Conservation (phyloP, 768 basidiomycete genomes). For the Nidularia pulvinata region DNA sequence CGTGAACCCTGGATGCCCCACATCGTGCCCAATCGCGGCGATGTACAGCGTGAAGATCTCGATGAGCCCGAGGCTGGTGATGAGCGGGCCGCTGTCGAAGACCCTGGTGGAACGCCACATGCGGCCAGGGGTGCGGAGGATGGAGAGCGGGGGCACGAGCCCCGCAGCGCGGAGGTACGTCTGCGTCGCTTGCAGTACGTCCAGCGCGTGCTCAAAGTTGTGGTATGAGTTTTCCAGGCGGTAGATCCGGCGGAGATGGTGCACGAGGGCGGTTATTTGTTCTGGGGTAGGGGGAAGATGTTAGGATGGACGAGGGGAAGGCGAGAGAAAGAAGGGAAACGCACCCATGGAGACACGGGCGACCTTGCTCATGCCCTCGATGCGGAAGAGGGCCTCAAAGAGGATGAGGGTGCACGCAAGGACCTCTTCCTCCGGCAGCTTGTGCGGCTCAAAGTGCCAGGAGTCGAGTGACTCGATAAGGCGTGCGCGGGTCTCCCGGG, state of each 20-base stretch:
- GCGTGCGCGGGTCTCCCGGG: slow-evolving; percentile 48
- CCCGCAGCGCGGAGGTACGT: slow-evolving; percentile 79
- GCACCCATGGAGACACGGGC: slow-evolving; percentile 58
- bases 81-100: slow-evolving; percentile 33
- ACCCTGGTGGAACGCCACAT: slow-evolving; percentile 34
- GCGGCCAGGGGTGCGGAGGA: slow-evolving; percentile 53
- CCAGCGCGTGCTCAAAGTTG: slow-evolving; percentile 96
- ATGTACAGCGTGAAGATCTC: slow-evolving; percentile 88
- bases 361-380: slow-evolving; percentile 69
- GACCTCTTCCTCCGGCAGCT: slow-evolving; percentile 80
- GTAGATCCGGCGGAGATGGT: slow-evolving; percentile 91
- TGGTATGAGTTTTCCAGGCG: slow-evolving; percentile 93
- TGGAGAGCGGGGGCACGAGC: slow-evolving; percentile 76
- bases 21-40: slow-evolving; percentile 97
- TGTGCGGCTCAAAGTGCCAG: slow-evolving; percentile 93
- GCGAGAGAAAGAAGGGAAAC: slow-evolving; percentile 22
- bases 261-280: slow-evolving; percentile 76
- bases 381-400: slow-evolving; percentile 83
- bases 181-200: slow-evolving; percentile 94
- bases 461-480: slow-evolving; percentile 70
- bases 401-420: slow-evolving; percentile 80
- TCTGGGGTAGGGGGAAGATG: slow-evolving; percentile 37
- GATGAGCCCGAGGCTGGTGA: slow-evolving; percentile 51
- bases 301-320: slow-evolving; percentile 8
- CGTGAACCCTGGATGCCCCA: slow-evolving; percentile 93